These are phyloP conservation scores for Triticum turgidum DNA, from an alignment of 176 grass and related monocot species.

Conservation along the genomic window DNA sequence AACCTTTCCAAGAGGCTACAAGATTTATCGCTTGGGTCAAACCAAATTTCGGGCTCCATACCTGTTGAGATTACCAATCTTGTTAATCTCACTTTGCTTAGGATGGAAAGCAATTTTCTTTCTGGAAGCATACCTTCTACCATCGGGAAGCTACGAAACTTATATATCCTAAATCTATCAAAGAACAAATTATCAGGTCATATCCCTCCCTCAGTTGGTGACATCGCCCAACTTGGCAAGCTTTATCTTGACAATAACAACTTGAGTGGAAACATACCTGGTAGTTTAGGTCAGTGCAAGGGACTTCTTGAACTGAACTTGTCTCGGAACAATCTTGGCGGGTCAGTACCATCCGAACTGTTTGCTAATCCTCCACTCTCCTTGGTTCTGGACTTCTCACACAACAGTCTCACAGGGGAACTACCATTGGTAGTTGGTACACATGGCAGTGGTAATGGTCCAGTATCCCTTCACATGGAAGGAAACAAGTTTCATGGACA, in stretches of 20 bases:
- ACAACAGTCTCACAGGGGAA: constrained; percentile 1
- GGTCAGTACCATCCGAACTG: background rate
- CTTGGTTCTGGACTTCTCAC: background rate
- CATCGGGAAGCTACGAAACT: constrained; percentile 29
- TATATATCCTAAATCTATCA: constrained; percentile 40
- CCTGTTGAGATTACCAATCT: no score
- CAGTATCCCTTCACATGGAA: constrained; percentile 18
- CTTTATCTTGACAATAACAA: constrained; percentile 37
- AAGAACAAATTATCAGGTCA: constrained; percentile 49
- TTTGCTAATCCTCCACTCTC: background rate
- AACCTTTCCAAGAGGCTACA: no score
- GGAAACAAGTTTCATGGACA: background rate
- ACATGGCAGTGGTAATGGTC: background rate
- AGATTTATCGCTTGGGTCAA: no score
- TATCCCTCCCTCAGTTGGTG: constrained; percentile 36
- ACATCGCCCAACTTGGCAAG: constrained; percentile 32
- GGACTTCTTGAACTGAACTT: constrained; percentile 41
- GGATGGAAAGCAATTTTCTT: background rate
- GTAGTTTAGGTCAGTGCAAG: constrained; percentile 28
- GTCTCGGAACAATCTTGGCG: constrained; percentile 8
- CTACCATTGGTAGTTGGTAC: background rate
- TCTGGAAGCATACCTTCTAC: constrained; percentile 38
- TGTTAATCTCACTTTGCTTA: no score
- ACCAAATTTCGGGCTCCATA: no score
- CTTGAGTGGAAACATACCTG: constrained; percentile 43